phyloP scores from a whole-genome alignment of 129 eudicot genomes.

The Lactuca saligna region DNA sequence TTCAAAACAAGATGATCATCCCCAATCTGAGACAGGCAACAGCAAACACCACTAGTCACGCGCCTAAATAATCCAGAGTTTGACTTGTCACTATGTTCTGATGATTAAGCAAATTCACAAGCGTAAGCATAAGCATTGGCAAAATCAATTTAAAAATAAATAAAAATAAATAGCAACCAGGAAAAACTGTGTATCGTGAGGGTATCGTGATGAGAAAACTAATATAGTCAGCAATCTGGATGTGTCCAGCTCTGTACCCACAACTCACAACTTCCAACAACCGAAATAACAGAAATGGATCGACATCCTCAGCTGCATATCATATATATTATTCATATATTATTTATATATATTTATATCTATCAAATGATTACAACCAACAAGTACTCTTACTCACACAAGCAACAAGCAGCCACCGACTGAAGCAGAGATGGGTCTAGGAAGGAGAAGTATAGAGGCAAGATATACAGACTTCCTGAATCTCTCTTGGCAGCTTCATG shows the following conservation, averaged over 20 bases:
- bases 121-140: not conserved
- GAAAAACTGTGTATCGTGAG: constrained; percentile 50
- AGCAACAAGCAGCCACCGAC: constrained; percentile 75
- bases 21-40: constrained; percentile 74
- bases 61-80: constrained; percentile 45
- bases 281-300: constrained; percentile 56
- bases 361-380: too few relatives aligned
- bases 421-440: constrained; percentile 55
- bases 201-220: constrained; percentile 84
- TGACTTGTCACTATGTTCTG: constrained; percentile 53
- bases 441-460: constrained; percentile 76
- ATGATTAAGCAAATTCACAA: constrained; percentile 24
- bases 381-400: constrained; percentile 67
- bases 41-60: constrained; percentile 58
- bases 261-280: constrained; percentile 74
- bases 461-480: constrained; percentile 72
- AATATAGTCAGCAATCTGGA: constrained; percentile 61
- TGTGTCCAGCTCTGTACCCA: constrained; percentile 70
- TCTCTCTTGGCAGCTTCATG: constrained; percentile 55
- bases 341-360: too few relatives aligned
- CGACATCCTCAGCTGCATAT: constrained; percentile 62
- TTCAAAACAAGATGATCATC: constrained; percentile 59
- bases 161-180: constrained; percentile 36
- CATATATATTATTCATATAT: too few relatives aligned
- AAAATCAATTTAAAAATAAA: too few relatives aligned